Percentiles rank a stretch among this genome's conserved stretches.
Conservation (phyloP, 2,329 filamentous ascomycete species). For the Arachnopeziza araneosa region DNA sequence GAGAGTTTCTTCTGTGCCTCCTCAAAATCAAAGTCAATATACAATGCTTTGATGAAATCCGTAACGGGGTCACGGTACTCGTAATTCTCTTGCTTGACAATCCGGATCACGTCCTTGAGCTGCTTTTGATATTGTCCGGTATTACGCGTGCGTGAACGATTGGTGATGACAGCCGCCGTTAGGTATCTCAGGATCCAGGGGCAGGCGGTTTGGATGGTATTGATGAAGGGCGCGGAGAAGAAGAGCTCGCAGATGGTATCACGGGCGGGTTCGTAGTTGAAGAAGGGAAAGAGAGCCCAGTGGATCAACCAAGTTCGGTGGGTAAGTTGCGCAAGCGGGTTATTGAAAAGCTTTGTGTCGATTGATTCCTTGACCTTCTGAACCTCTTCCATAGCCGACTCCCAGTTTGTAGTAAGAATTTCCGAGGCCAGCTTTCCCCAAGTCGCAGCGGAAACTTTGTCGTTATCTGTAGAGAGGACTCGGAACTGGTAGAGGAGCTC, state of each 20-base stretch:
- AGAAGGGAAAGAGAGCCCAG: constrained; percentile 98
- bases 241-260: constrained; percentile 92
- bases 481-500: constrained; percentile 97
- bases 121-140: constrained; percentile 92
- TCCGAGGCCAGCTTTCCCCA: constrained; percentile 98
- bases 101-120: constrained; percentile 92
- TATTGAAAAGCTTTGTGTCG: constrained; percentile 92
- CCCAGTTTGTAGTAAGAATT: constrained; percentile 94
- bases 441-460: constrained; percentile 91
- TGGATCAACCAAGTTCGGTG: constrained; percentile 97
- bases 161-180: constrained; percentile 89
- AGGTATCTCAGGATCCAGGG: constrained; percentile 96
- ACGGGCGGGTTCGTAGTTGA: constrained; percentile 90
- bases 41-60: constrained; percentile 92
- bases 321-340: constrained; percentile 89
- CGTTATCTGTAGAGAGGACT: constrained; percentile 95
- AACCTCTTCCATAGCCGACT: constrained; percentile 83
- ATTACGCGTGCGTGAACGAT: constrained; percentile 75
- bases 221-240: constrained; percentile 97
- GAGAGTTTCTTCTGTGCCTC: constrained; percentile 86
- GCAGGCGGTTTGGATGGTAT: constrained; percentile 97
- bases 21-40: constrained; percentile 94
- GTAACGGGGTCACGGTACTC: constrained; percentile 96
- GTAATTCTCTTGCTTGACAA: constrained; percentile 95
- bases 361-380: constrained; percentile 88